Evolutionary conservation across 2,329 filamentous ascomycete genomes (phyloP), one percentile per base, ranked within the genome.

Genomic region (Albophoma yamanashiensis): DNA sequence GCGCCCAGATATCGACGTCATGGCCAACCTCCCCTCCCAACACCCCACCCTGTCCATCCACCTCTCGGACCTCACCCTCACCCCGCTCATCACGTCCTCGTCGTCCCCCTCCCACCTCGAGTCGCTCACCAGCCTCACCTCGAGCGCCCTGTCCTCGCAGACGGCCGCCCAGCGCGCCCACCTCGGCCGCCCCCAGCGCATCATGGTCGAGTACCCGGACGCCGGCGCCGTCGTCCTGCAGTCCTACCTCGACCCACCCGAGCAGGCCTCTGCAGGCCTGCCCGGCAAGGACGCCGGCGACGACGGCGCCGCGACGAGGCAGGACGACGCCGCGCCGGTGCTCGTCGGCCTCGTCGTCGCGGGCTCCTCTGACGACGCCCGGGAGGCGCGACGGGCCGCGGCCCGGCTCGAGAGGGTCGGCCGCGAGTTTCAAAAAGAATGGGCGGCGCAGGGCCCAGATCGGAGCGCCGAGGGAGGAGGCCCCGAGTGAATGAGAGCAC

Each of bases 271-370:
- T 42, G 34, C 60, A 12, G 47, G 40, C 42, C 40, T 25, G 31
- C 38, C 42, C 52, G 39, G 42, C 55, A 61, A 65, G 14, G 60
- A 62, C 52, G 65, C 58, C 34, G 56, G 61, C 60, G 61, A 55
- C 52, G 62, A 64, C 60, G 64, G 65, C 55, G 57, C 59, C 12
- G 39, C 52, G 27, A 45, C 62, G 15, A 63, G 60, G 56, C 65
- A 66, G 11, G 70, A 72, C 25, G 71, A 76, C 63, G 68, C 70
- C 6, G 75, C 80, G 34, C 83, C 83, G 14, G 72, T 82, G 68
- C 75, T 87, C 15, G 73, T 86, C 36, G 76, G 78, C 25, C 71
- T 84, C 12, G 80, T 86, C 0, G 77, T 85, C 4, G 82, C 82
- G 1, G 74, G 75, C 6, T 74, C 73, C 3, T 71, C 77, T 0